Evolutionary conservation across 23 red algal genomes (phyloP), one percentile per base, ranked within the genome.

Genomic region (Gracilaria domingensis): DNA sequence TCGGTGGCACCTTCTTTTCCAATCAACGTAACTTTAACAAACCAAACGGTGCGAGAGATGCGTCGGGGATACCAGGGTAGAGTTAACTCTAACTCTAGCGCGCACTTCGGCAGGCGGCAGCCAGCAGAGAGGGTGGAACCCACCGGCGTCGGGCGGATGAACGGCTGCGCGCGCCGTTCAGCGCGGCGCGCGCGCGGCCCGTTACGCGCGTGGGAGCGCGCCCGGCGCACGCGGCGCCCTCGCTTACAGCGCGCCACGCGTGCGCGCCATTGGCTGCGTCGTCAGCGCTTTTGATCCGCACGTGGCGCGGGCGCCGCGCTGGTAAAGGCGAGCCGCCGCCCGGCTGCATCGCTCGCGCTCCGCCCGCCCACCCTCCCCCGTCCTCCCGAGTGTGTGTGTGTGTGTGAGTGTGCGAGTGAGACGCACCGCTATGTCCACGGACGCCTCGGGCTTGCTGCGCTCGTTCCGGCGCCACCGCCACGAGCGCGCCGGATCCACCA

Each of bases 231-330:
- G 14, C 51, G 9, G 51, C 51, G 51, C 51, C 4, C 59, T 29
- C 12, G 59, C 59, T 62, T 62, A 44, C 67, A 42, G 67, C 38
- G 67, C 67, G 34, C 67, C 67, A 40, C 67, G 34, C 30, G 34
- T 29, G 67, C 20, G 20, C 38, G 67, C 67, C 34, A 44, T 73
- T 73, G 38, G 67, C 67, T 40, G 38, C 67, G 36, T 6, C 34
- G 20, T 12, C 21, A 23, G 67, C 67, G 67, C 67, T 73, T 40
- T 44, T 73, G 67, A 73, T 73, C 67, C 67, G 67, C 67, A 73
- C 67, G 67, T 73, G 67, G 67, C 34, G 33, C 62, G 62, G 35
- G 67, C 67, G 35, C 67, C n/a, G n/a, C n/a, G n/a, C n/a, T n/a
- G n/a, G n/a, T n/a, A n/a, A n/a, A n/a, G n/a, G n/a, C n/a, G n/a